Conservation (phyloP, 805 yeast genomes). For the Myxozyma melibiosi region DNA sequence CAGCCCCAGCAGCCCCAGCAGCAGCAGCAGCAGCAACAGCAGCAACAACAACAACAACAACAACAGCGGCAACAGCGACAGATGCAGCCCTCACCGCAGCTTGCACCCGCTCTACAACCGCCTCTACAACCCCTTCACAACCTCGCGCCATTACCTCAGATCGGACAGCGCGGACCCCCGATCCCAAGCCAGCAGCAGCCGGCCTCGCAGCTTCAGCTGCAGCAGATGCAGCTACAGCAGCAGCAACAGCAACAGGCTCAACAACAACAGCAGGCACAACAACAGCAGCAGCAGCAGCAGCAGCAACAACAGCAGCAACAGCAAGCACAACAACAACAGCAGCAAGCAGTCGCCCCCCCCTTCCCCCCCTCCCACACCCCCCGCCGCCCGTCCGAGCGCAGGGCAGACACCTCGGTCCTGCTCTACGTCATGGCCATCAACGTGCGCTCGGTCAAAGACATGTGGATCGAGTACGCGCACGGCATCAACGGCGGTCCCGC, state of each 20-base stretch:
- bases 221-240: conserved; percentile 7
- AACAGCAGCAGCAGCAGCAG: background rate
- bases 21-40: conserved; percentile 10
- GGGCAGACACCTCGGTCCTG: conserved; percentile 6
- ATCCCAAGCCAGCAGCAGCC: conserved; percentile 5
- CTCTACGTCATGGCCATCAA: conserved; percentile 31
- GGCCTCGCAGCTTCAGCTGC: conserved; percentile 3
- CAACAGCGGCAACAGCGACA: conserved; percentile 6
- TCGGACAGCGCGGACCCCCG: conserved; percentile 4
- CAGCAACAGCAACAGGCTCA: conserved; percentile 11
- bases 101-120: conserved; percentile 9
- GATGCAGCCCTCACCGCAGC: background rate
- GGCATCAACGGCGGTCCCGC: conserved; percentile 30
- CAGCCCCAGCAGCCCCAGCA: conserved; percentile 8
- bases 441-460: conserved; percentile 25
- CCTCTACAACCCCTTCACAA: conserved; percentile 10
- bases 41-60: conserved; percentile 16
- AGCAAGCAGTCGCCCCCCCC: background rate
- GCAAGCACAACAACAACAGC: conserved; percentile 11
- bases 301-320: conserved; percentile 3
- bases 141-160: conserved; percentile 7
- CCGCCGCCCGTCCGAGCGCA: conserved; percentile 4
- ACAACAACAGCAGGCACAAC: conserved; percentile 10
- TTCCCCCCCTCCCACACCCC: background rate
- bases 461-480: conserved; percentile 31